Evolutionary conservation across 371 early-diverging fungal genomes (phyloP), one percentile per base, ranked within the genome.

Genomic region (Apophysomyces ossiformis): DNA sequence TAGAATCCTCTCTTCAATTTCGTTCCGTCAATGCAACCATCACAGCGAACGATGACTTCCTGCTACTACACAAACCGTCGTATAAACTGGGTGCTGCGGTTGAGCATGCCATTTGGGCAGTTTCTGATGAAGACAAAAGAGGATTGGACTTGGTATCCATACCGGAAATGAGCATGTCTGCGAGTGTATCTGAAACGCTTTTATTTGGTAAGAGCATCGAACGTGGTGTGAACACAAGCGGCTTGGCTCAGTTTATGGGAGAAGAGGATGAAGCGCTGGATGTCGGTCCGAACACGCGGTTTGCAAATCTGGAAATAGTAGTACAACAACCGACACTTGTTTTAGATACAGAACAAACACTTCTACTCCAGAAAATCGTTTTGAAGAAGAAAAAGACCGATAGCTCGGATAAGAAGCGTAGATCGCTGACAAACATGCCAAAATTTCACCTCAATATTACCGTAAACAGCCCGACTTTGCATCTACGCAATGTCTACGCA

Each of bases 41-140:
- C 4, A 44, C 61, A 5, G 54, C 69, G 15, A 61, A 68, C 16
- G 47, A 57, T 12, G 56, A 44, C 16, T 50, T 60, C 12, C 9
- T 60, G 32, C 64, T 61, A 35, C 37, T 68, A 7, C 58, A 38
- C 7, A 69, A 71, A n/a, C 68, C 73, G 7, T 65, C 64, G 8
- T 70, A 71, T 45, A 67, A 65, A 21, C 18, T 74, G 12, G 71
- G 70, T 35, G 68, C 64, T 21, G 46, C 58, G 35, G 16, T 70
- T 0, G 70, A 70, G 9, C 37, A 59, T 11, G 62, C 63, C 36
- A 60, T 61, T 11, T 70, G 69, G 64, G 63, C 70, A 11, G 38
- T 75, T 12, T 68, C 64, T 21, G 64, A 41, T 41, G 41, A 77
- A 44, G 43, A 67, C 11, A 58, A 61, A 44, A 65, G 56, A 4